These are phyloP conservation scores for Cyclotella cryptica DNA, from an alignment of 108 stramenopile genomes.

Conservation along the genomic window DNA sequence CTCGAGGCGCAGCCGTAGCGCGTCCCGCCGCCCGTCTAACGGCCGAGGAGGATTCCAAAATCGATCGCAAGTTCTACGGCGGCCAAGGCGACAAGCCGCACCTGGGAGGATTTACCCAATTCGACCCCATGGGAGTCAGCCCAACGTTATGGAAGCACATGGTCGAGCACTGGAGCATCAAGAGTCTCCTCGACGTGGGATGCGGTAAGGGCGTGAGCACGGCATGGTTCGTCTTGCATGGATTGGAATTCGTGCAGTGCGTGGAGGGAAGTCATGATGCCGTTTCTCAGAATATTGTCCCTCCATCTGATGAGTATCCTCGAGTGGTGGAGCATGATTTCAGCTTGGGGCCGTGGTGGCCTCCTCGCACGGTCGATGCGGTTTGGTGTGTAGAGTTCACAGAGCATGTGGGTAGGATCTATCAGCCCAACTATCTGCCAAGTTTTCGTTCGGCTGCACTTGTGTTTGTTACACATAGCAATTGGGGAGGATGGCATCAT, in stretches of 20 bases:
- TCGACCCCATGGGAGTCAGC: slow-evolving; percentile 18
- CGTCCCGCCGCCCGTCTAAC: background rate
- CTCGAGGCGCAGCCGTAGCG: slow-evolving; percentile 6
- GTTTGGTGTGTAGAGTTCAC: slow-evolving; percentile 83
- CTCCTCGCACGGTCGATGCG: slow-evolving; percentile 46
- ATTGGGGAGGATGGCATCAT: slow-evolving; percentile 81
- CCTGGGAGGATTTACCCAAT: slow-evolving; percentile 62
- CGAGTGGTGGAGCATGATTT: slow-evolving; percentile 70
- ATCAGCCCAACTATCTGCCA: slow-evolving; percentile 74
- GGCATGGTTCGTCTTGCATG: slow-evolving; percentile 73
- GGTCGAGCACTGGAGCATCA: slow-evolving; percentile 64
- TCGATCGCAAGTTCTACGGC: slow-evolving; percentile 57
- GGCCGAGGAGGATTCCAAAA: too few relatives aligned
- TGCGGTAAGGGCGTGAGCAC: slow-evolving; percentile 81
- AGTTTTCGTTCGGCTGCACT: slow-evolving; percentile 80
- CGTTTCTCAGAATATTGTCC: slow-evolving; percentile 17
- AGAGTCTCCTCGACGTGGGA: slow-evolving; percentile 82
- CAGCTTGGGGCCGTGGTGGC: slow-evolving; percentile 82
- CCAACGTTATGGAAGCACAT: slow-evolving; percentile 67
- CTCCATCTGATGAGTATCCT: background rate
- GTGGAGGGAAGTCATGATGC: slow-evolving; percentile 78
- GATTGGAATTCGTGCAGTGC: slow-evolving; percentile 62
- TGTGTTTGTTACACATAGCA: slow-evolving; percentile 69
- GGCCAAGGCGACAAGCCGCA: slow-evolving; percentile 79
- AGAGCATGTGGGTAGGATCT: slow-evolving; percentile 67